Base-by-base conservation (phyloP, 352 stramenopile species). In the Globisporangium takayamanum region DNA sequence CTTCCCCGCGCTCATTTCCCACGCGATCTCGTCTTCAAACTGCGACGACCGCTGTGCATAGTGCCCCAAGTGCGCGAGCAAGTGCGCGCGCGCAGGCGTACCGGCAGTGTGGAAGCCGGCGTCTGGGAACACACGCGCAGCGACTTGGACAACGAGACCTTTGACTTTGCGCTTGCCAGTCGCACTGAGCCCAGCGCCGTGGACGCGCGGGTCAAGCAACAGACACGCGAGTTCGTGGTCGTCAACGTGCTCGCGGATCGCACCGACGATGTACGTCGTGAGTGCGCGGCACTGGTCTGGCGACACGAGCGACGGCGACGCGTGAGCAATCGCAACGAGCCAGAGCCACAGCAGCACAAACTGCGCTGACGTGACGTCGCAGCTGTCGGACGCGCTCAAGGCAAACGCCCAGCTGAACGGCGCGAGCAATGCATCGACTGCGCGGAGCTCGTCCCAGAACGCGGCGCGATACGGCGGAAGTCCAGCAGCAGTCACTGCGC, bases 261-360 rank as follows among this genome's bases (percentile, higher is more conserved):
- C 3, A 1, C 46, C 28, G 39, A 81, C 30, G 0, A 42, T 61
- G 39, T 57, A 16, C 28, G 47, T 41, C 41, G 50, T 44, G 18
- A 71, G 64, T 28, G 3, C 12, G 11, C 50, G 20, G 28, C 66
- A 53, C 25, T 63, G 56, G 18, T 73, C 48, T 6, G 57, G 46
- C 12, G 52, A 49, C 0, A 80, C 16, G 10, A 68, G 55, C 5
- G 42, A 7, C 5, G 20, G 5, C 1, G 51, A 63, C 2, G 30
- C 37, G 25, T 66, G 53, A 10, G 74, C 58, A 0, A 69, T 46
- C 3, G 67, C 53, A 3, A 84, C 39, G 36, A 78, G 44, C 73
- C 73, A 84, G 39, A 84, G 53, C 76, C 73, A 86, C 18, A 78
- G 58, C 14, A 84, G 39, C 33, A 84, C 20, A 45, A 69, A 74